Conservation (phyloP, 139 green algal genomes). For the Pseudopediastrum boryanum region DNA sequence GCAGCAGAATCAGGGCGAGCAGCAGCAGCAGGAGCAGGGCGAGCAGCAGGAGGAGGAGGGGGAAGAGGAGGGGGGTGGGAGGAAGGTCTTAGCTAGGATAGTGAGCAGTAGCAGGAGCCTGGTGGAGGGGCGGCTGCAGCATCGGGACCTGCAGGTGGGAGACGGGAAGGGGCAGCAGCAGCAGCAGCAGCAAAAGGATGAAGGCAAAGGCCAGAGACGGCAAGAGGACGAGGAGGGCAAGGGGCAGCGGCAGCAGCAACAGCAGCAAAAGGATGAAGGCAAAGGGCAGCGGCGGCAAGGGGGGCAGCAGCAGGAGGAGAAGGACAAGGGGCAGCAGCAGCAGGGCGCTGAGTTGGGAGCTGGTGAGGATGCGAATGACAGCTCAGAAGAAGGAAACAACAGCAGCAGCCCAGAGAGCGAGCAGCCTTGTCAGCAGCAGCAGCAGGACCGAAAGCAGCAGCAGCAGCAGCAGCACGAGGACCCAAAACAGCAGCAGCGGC, state of each 20-base stretch:
- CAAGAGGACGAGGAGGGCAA: background rate
- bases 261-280: background rate
- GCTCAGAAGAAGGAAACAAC: no score
- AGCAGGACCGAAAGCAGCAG: slow-evolving; percentile 13
- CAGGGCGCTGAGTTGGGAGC: background rate
- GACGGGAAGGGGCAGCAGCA: background rate
- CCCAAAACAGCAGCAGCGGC: no score
- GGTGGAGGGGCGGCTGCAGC: slow-evolving; percentile 8
- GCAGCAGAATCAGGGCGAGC: background rate
- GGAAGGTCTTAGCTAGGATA: background rate
- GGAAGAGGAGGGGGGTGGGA: background rate
- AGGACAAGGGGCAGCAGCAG: slow-evolving; percentile 1
- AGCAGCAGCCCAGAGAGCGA: background rate
- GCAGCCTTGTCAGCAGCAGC: slow-evolving; percentile 7
- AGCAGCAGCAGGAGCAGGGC: background rate
- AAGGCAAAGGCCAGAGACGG: background rate
- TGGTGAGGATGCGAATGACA: no score
- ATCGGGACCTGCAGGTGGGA: slow-evolving; percentile 28
- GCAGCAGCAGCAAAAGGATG: slow-evolving; percentile 2
- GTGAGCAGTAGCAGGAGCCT: background rate
- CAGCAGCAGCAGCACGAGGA: slow-evolving; percentile 6
- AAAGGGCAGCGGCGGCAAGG: background rate
- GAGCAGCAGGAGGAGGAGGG: background rate
- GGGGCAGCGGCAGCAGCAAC: slow-evolving; percentile 21
- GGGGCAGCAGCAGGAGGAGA: slow-evolving; percentile 20